Percentiles rank a stretch among this genome's conserved stretches.
Conservation (phyloP, 108 stramenopile species). For the Nitzschia palea region DNA sequence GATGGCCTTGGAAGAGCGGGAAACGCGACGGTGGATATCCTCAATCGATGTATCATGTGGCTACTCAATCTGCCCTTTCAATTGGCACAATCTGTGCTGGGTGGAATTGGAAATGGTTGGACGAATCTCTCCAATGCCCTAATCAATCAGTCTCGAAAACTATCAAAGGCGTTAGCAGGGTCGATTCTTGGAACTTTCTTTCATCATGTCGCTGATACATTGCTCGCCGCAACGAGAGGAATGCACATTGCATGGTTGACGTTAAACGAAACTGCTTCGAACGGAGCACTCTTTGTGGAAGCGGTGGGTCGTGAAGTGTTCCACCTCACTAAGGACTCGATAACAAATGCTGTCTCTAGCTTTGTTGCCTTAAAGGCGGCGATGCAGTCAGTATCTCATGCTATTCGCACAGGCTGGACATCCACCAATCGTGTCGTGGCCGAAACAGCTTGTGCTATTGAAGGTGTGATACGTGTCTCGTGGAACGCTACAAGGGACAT, state of each 20-base stretch:
- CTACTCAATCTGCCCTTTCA: constrained; percentile 17
- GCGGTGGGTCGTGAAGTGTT: not conserved
- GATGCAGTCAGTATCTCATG: not conserved
- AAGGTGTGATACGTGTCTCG: not conserved
- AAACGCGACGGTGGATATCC: constrained; percentile 12
- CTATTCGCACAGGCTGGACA: not conserved
- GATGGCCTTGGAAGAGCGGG: constrained; percentile 8
- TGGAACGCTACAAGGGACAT: not conserved
- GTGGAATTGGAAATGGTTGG: constrained; percentile 1
- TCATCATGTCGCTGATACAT: not conserved
- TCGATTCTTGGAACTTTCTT: constrained; percentile 2
- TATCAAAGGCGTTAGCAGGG: not conserved
- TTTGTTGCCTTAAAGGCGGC: not conserved
- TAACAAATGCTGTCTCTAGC: not conserved
- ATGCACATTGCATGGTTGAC: not conserved
- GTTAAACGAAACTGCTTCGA: not conserved
- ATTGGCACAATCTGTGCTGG: constrained; percentile 3
- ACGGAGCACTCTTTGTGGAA: constrained; percentile 4
- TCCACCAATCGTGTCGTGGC: constrained; percentile 4
- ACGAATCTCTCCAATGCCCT: not conserved
- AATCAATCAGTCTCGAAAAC: not conserved
- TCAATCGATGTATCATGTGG: constrained; percentile 14
- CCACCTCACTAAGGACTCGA: not conserved
- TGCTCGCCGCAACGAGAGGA: not conserved
- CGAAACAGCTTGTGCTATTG: not conserved